Base-by-base conservation (phyloP, 257 asterid genomes). In the Nicotiana attenuata region DNA sequence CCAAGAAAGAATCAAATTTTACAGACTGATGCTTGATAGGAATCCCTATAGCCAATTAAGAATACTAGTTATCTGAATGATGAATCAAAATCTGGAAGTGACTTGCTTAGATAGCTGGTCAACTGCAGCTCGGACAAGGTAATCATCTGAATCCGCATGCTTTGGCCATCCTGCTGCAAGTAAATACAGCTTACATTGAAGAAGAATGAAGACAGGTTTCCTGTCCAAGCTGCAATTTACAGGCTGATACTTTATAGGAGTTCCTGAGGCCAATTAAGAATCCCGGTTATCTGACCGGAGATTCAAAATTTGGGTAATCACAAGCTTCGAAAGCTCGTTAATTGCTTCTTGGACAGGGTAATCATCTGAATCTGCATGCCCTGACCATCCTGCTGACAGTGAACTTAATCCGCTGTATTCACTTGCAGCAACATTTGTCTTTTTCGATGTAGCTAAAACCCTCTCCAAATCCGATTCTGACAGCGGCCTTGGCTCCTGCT, bases 401-500 rank as follows among this genome's bases (percentile, higher is more conserved):
- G 90, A 83, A 84, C 83, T 90, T 71, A 89, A 76, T 84, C 91
- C 81, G 78, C 57, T 78, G 87, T 87, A 95, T 82, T 95, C 97
- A 29, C 80, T 84, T 65, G 99, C 97, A 81, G 97, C 99, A 82
- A 85, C 85, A 53, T 81, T 90, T 4, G 99, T 95, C 60, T 87
- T 91, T 26, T 84, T 93, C 26, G 92, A 81, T 16, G 91, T 92
- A 4, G 90, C 82, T 24, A 93, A 60, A 29, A 88, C 97, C 73
- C 77, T 89, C 86, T 92, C 95, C 88, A 96, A 83, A 87, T 96
- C 98, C 10, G 16, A 65, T 83, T 90, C 91, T 1, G 92, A 69
- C 85, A 94, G 88, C 71, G 92, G 89, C 81, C 99, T 91, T 9
- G 94, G 89, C 78, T 90, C 97, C 98, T 94, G 86, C 63, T 67